Evolutionary conservation across 2,329 filamentous ascomycete genomes (phyloP).

Genomic region (Hypoxylon sp.): DNA sequence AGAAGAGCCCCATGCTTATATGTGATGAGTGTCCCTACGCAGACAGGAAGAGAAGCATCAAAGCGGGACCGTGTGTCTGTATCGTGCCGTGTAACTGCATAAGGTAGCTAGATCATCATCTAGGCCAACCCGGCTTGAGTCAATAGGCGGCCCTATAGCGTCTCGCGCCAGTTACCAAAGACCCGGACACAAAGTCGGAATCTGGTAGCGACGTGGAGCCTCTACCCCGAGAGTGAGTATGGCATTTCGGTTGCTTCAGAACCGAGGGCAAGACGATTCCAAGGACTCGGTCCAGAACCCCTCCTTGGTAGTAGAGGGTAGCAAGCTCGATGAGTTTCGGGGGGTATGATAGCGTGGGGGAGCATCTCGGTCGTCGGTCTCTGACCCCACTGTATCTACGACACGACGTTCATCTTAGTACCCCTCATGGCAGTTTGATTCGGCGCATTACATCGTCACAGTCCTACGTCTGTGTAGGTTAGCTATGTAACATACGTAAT

Average conservation of each 20-base stretch:
- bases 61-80: conserved; percentile 5
- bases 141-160: conserved; percentile 34
- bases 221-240: conserved; percentile 10
- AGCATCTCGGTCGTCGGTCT: conserved; percentile 3
- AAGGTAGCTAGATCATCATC: neutral
- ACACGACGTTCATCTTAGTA: neutral
- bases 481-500: no score
- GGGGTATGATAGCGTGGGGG: conserved; percentile 15
- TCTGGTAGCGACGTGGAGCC: conserved; percentile 2
- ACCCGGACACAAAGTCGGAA: conserved; percentile 12
- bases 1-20: neutral
- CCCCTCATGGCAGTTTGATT: no score
- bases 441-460: no score
- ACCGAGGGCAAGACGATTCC: conserved; percentile 28
- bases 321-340: conserved; percentile 14
- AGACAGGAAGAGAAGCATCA: conserved; percentile 1
- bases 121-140: neutral
- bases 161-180: conserved; percentile 15
- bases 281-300: conserved; percentile 8
- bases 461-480: no score
- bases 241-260: conserved; percentile 23
- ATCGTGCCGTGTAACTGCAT: conserved; percentile 2
- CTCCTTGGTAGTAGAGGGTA: conserved; percentile 39
- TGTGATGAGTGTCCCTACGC: neutral
- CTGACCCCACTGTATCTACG: conserved; percentile 9